phyloP scores from a whole-genome alignment of 345 rosid species.

The Atalantia buxifolia region DNA sequence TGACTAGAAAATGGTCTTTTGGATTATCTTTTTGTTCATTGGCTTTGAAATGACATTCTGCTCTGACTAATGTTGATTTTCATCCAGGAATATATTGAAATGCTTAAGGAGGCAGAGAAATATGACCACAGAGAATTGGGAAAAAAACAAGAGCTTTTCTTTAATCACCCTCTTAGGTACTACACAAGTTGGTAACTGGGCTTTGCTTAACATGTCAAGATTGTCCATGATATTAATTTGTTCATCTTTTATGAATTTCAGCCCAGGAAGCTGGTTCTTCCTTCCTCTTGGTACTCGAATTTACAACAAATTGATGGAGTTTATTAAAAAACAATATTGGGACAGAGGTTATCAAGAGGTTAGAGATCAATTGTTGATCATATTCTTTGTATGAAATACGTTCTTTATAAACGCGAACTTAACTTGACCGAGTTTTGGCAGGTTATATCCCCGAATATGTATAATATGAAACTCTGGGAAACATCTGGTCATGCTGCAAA shows the following conservation, averaged over 20 bases:
- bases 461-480: constrained; percentile 95
- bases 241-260: constrained; percentile 33
- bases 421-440: constrained; percentile 32
- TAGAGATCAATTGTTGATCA: constrained; percentile 11
- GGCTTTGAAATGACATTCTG: not conserved
- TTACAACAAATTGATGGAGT: constrained; percentile 80
- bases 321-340: constrained; percentile 71
- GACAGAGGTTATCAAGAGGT: constrained; percentile 95
- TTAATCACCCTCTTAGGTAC: constrained; percentile 81
- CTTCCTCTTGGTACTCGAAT: constrained; percentile 87
- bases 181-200: constrained; percentile 1
- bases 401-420: constrained; percentile 1
- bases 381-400: not conserved
- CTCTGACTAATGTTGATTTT: constrained; percentile 5
- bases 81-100: constrained; percentile 65
- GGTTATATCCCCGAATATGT: constrained; percentile 94
- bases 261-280: constrained; percentile 99
- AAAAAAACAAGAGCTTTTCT: constrained; percentile 88
- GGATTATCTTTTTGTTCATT: not conserved
- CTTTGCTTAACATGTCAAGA: constrained; percentile 1
- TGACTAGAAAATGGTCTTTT: not conserved
- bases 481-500: constrained; percentile 95
- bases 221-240: constrained; percentile 10
- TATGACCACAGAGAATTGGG: constrained; percentile 93
- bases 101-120: constrained; percentile 84